A percentile compares a stretch with the other conserved stretches of the same genome.
phyloP scores from a whole-genome alignment of 1,284 basidiomycete species.

The Ceratorhiza oryzae-sativae region DNA sequence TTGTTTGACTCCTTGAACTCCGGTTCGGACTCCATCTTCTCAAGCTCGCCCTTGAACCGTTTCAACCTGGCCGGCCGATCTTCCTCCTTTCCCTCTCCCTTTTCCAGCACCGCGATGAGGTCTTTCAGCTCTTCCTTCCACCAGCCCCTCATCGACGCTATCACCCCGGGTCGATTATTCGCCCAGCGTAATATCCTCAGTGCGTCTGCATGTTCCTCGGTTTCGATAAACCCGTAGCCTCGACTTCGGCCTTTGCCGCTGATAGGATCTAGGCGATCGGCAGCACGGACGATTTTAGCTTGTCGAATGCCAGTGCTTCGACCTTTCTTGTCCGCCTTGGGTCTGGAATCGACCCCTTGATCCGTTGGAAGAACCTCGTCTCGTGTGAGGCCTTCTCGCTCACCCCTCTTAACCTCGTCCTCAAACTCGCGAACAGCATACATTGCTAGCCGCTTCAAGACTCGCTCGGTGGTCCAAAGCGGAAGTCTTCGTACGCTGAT shows the following conservation, averaged over 20 bases:
- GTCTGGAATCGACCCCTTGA: slow-evolving; percentile 48
- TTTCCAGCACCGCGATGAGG: slow-evolving; percentile 65
- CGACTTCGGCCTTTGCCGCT: slow-evolving; percentile 87
- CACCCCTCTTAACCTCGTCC: slow-evolving; percentile 73
- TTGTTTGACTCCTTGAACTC: slow-evolving; percentile 57
- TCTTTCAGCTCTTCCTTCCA: slow-evolving; percentile 83
- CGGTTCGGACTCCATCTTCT: slow-evolving; percentile 49
- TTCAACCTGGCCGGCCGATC: slow-evolving; percentile 39
- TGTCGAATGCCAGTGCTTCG: slow-evolving; percentile 72
- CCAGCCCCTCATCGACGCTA: slow-evolving; percentile 75
- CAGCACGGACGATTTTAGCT: slow-evolving; percentile 82
- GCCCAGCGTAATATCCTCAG: slow-evolving; percentile 92
- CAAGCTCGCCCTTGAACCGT: slow-evolving; percentile 45
- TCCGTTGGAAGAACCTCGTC: slow-evolving; percentile 72
- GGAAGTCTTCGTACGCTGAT: slow-evolving; percentile 94
- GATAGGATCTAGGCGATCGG: slow-evolving; percentile 85
- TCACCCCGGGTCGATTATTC: slow-evolving; percentile 83
- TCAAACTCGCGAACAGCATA: slow-evolving; percentile 84
- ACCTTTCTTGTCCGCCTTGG: slow-evolving; percentile 50
- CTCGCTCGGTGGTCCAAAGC: slow-evolving; percentile 86
- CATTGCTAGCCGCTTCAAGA: slow-evolving; percentile 86
- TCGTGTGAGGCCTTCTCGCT: slow-evolving; percentile 66
- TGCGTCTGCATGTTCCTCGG: slow-evolving; percentile 86
- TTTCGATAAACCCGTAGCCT: slow-evolving; percentile 96
- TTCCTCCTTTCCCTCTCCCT: slow-evolving; percentile 46